Base-by-base conservation (phyloP, 2,329 filamentous ascomycete genomes). In the Fusarium sp. region DNA sequence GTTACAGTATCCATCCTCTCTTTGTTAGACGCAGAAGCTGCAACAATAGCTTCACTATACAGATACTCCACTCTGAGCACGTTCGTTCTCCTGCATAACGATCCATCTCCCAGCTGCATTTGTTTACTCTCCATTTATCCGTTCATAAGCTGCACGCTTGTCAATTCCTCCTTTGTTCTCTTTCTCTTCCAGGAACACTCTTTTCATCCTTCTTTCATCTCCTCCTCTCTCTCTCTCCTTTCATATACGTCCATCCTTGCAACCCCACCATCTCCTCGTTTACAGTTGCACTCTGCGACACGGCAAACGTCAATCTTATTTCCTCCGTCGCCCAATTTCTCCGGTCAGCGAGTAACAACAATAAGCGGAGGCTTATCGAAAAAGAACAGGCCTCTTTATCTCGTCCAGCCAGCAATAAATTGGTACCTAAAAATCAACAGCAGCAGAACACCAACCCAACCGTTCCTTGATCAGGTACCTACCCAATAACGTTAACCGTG, bases 231-330 rank as follows among this genome's bases (percentile, higher is more conserved):
- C 47, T 45, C 47, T 58, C 42, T 43, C 46, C 47, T 46, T 45
- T 58, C 55, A 54, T 60, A 28, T 4, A 28, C 26, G 51, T 68
- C 57, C 34, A 54, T 68, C 57, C 34, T 59, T 52, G 56, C 42
- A 59, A 61, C 58, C 48, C 65, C 62, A 55, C 56, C 32, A 46
- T 42, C 50, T 58, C 54, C 39, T 45, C 58, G 58, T 63, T 55
- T 36, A 40, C 32, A 39, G 20, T 38, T 45, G 39, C 55, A 44
- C 43, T 46, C 65, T 57, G 53, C 50, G 51, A 55, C 65, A 61
- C 56, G 42, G 46, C 57, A 40, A 44, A 60, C 48, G 51, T 39
- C 48, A 46, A 32, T 56, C 47, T 58, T 38, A 62, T 59, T 68
- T 69, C 46, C 53, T 49, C 47, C 43, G 36, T 30, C 26, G 17